These are phyloP conservation scores for Tetrapyrgos nigripes DNA, from an alignment of 1,284 basidiomycete species.

Conservation along the genomic window DNA sequence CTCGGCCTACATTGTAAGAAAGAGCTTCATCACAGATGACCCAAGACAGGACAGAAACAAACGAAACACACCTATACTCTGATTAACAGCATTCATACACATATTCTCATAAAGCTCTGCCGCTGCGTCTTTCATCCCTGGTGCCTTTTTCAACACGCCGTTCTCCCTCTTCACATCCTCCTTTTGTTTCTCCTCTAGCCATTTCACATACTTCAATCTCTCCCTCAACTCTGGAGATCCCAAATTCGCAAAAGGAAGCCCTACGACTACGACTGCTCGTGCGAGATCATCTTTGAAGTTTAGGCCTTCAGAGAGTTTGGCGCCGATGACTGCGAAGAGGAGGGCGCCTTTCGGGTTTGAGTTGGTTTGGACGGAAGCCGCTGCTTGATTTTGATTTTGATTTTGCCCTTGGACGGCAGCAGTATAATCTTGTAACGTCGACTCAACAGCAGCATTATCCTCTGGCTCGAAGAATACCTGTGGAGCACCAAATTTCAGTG, in stretches of 20 bases:
- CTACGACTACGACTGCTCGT: conserved; percentile 88
- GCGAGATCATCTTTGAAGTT: conserved; percentile 95
- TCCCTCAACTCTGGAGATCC: conserved; percentile 92
- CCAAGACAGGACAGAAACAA: conserved; percentile 3
- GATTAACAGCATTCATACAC: conserved; percentile 97
- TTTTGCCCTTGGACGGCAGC: conserved; percentile 40
- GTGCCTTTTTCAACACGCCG: conserved; percentile 32
- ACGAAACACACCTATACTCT: conserved; percentile 85
- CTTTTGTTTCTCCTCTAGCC: conserved; percentile 48
- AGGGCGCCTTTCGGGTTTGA: conserved; percentile 65
- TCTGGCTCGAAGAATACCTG: conserved; percentile 93
- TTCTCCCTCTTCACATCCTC: conserved; percentile 33
- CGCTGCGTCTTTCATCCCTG: conserved; percentile 73
- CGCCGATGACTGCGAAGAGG: conserved; percentile 93
- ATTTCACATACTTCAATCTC: conserved; percentile 86
- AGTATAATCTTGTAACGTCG: conserved; percentile 80
- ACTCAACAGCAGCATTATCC: conserved; percentile 78
- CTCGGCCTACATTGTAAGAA: conserved; percentile 64
- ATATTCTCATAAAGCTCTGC: conserved; percentile 90
- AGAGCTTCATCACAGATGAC: not conserved
- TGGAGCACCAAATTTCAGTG: not conserved
- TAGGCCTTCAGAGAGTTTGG: conserved; percentile 96
- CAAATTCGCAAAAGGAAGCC: conserved; percentile 93
- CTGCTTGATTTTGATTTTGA: not conserved
- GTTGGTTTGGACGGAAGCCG: not conserved